phyloP scores from a whole-genome alignment of 129 eudicot genomes.

The Saposhnikovia divaricata region DNA sequence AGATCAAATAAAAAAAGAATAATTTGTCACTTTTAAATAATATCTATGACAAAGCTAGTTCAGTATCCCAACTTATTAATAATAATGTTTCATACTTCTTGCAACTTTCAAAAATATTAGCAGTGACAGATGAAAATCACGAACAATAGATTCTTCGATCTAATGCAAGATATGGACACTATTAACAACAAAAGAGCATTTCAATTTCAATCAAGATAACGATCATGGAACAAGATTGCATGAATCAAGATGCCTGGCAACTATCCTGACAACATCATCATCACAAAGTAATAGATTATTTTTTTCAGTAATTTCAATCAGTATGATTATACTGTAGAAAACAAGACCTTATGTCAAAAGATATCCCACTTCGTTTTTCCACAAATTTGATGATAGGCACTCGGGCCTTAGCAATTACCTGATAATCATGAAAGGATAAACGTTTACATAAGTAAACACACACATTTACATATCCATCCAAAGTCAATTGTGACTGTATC shows the following conservation, averaged over 20 bases:
- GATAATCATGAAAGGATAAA: slow-evolving; percentile 15
- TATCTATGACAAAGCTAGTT: neutral
- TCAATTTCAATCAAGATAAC: neutral
- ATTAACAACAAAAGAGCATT: neutral
- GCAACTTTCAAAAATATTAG: neutral
- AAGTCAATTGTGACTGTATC: neutral
- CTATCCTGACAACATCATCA: neutral
- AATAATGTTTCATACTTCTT: neutral
- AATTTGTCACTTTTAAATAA: neutral
- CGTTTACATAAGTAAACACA: neutral
- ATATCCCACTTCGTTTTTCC: slow-evolving; percentile 66
- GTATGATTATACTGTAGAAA: neutral
- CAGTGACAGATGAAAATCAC: neutral
- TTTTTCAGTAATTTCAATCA: neutral
- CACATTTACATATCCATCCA: neutral
- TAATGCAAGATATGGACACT: neutral
- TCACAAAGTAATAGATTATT: neutral
- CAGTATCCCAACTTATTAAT: neutral
- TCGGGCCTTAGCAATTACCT: slow-evolving; percentile 93
- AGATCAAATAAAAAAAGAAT: neutral
- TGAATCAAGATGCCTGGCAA: neutral
- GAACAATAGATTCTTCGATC: neutral
- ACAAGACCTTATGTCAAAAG: slow-evolving; percentile 80
- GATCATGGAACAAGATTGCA: neutral
- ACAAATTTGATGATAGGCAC: slow-evolving; percentile 90